Percentiles rank a stretch among this genome's conserved stretches.
These are phyloP conservation scores for Alisma plantagoaquatica DNA, from an alignment of 106 monocot species.

Conservation along the genomic window DNA sequence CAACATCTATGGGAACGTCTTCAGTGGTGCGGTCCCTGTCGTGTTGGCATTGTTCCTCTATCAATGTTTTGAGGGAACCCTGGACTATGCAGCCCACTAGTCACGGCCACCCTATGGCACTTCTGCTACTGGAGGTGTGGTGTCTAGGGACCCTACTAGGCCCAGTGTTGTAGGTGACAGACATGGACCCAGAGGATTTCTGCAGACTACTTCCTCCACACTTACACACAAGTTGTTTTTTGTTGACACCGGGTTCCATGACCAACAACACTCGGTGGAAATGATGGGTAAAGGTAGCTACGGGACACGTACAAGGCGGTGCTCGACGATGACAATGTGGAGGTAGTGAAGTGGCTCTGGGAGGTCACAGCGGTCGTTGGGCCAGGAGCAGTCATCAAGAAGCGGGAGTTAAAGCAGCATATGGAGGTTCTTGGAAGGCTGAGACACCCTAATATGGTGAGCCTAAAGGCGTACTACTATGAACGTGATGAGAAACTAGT, in stretches of 20 bases:
- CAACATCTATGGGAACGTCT: constrained; percentile 49
- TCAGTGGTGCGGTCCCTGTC: constrained; percentile 49
- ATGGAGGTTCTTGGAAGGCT: constrained; percentile 59
- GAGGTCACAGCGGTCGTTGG: constrained; percentile 15
- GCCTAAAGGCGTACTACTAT: constrained; percentile 70
- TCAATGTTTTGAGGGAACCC: constrained; percentile 41
- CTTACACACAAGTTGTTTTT: too few relatives aligned
- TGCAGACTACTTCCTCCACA: too few relatives aligned
- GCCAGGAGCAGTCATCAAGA: constrained; percentile 12
- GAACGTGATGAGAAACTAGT: constrained; percentile 84
- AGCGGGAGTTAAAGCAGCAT: constrained; percentile 61
- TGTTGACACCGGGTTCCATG: too few relatives aligned
- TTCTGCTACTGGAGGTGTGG: too few relatives aligned
- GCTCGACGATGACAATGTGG: constrained; percentile 55
- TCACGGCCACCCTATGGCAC: constrained; percentile 22
- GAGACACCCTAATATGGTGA: constrained; percentile 58
- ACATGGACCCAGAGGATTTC: neutral
- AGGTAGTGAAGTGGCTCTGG: constrained; percentile 77
- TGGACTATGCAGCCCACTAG: constrained; percentile 53
- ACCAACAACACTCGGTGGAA: constrained; percentile 71
- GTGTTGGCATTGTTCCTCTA: constrained; percentile 32
- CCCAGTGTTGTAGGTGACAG: constrained; percentile 18
- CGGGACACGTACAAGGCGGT: constrained; percentile 87
- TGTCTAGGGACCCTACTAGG: constrained; percentile 26
- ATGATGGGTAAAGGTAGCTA: constrained; percentile 82